These are phyloP conservation scores for Oxytropis ochrocephala DNA, from an alignment of 306 rosid genomes.

Conservation along the genomic window DNA sequence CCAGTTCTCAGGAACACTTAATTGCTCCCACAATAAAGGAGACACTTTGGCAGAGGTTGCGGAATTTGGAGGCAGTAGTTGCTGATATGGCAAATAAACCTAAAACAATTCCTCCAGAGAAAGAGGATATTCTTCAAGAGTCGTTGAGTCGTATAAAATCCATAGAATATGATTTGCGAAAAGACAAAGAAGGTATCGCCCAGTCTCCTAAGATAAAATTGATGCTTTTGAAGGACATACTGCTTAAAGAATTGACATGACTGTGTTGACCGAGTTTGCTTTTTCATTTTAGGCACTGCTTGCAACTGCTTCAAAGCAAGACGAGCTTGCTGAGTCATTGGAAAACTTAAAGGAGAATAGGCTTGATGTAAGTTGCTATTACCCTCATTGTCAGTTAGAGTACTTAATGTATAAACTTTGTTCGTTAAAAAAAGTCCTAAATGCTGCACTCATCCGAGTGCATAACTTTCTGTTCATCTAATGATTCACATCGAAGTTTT, in stretches of 20 bases:
- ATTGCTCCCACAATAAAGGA: slow-evolving; percentile 33
- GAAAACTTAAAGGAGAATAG: slow-evolving; percentile 55
- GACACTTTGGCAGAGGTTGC: slow-evolving; percentile 80
- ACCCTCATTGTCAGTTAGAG: slow-evolving; percentile 4
- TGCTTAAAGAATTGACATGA: slow-evolving; percentile 4
- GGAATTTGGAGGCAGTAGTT: slow-evolving; percentile 65
- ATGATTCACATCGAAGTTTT: not conserved
- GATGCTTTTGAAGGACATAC: slow-evolving; percentile 9
- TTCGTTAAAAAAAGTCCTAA: not conserved
- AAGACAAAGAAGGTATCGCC: slow-evolving; percentile 76
- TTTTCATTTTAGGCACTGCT: slow-evolving; percentile 56
- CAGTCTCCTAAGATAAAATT: slow-evolving; percentile 20
- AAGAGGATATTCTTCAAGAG: slow-evolving; percentile 83
- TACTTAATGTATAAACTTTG: not conserved
- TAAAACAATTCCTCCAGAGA: slow-evolving; percentile 79
- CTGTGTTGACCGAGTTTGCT: slow-evolving; percentile 24
- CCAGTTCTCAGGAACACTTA: slow-evolving; percentile 42
- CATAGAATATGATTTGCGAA: slow-evolving; percentile 85
- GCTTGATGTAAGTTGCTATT: slow-evolving; percentile 48
- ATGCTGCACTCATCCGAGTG: not conserved
- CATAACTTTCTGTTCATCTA: slow-evolving; percentile 4
- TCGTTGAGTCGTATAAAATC: slow-evolving; percentile 83
- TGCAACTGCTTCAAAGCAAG: slow-evolving; percentile 89
- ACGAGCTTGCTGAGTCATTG: slow-evolving; percentile 84
- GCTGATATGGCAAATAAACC: slow-evolving; percentile 74